Percentiles rank a stretch among this genome's conserved stretches.
Conservation (phyloP, 176 grass and related monocot genomes). For the Carex scoparia region DNA sequence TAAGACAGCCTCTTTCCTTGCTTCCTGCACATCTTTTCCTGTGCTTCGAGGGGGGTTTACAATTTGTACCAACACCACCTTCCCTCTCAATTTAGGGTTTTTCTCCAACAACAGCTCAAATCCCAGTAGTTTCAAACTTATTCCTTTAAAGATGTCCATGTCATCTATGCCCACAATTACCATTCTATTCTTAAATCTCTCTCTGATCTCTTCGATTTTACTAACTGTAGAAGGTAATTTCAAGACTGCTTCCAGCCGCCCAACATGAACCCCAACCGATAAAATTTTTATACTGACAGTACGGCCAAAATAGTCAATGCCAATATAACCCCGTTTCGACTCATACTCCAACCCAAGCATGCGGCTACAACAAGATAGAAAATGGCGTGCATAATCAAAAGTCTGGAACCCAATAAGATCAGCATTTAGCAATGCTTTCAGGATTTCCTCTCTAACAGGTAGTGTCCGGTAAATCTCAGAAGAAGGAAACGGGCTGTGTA, state of each 20-base stretch:
- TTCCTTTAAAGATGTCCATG: constrained; percentile 92
- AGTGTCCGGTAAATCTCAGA: constrained; percentile 88
- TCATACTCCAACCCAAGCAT: constrained; percentile 77
- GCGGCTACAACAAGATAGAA: constrained; percentile 88
- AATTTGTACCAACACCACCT: constrained; percentile 77
- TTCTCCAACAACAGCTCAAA: constrained; percentile 72
- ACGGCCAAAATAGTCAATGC: constrained; percentile 80
- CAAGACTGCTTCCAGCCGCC: constrained; percentile 58
- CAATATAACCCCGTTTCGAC: constrained; percentile 90
- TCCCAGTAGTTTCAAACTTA: constrained; percentile 73
- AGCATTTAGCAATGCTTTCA: constrained; percentile 79
- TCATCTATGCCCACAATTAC: constrained; percentile 77
- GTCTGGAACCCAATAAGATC: constrained; percentile 98
- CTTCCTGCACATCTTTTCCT: constrained; percentile 66
- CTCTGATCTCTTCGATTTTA: constrained; percentile 71
- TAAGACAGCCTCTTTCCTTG: constrained; percentile 48
- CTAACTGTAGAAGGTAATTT: constrained; percentile 49
- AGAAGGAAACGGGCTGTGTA: constrained; percentile 80
- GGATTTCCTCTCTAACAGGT: constrained; percentile 89
- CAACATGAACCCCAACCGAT: constrained; percentile 75
- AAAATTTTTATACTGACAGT: constrained; percentile 84
- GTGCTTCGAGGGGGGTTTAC: constrained; percentile 75
- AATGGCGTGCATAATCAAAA: constrained; percentile 91
- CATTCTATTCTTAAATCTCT: constrained; percentile 57
- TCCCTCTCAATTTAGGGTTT: constrained; percentile 53